Base-by-base conservation (phyloP, 2,329 filamentous ascomycete species). In the Bipolaris gigantea region DNA sequence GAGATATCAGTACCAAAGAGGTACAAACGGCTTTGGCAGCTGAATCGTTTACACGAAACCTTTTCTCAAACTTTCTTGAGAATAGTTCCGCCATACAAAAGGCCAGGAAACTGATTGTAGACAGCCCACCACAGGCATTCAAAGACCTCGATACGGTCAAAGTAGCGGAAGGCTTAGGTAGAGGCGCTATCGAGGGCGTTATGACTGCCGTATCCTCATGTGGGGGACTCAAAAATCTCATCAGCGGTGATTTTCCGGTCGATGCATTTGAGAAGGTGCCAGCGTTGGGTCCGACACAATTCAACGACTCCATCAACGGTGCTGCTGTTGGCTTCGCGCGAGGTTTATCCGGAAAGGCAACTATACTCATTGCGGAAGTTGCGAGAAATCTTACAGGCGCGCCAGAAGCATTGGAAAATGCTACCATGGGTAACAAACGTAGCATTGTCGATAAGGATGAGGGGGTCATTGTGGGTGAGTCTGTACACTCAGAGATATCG, bases 221-320 rank as follows among this genome's bases (percentile, higher is more conserved):
- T n/a, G 68, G 68, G 13, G 68, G 68, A 1, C 33, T 70, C 6
- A 48, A 66, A 23, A 70, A 69, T 34, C 54, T 69, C 4, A 47
- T 71, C 15, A 64, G 40, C 41, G 68, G 68, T 4, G 57, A 69
- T 18, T 60, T 68, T 16, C 55, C 67, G 3, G 18, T 47, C 10
- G 55, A 65, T 7, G 53, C 62, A 3, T 35, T 65, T 4, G 59
- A 53, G 36, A 67, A 62, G 8, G 53, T 71, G 5, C 63, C 67
- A 3, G 43, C 59, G 0, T 41, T 71, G 50, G 50, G 36, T 0
- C 51, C 57, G 1, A 60, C 60, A 0, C 46, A 42, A 1, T 71
- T 70, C 50, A 60, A 71, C 25, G 68, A 71, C 35, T 67, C 65
- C 0, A 13, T 69, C 2, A 65, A 64, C 19, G 68, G 68, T 4